Evolutionary conservation across 2,329 filamentous ascomycete genomes (phyloP).

Genomic region (Penicillium sp.): DNA sequence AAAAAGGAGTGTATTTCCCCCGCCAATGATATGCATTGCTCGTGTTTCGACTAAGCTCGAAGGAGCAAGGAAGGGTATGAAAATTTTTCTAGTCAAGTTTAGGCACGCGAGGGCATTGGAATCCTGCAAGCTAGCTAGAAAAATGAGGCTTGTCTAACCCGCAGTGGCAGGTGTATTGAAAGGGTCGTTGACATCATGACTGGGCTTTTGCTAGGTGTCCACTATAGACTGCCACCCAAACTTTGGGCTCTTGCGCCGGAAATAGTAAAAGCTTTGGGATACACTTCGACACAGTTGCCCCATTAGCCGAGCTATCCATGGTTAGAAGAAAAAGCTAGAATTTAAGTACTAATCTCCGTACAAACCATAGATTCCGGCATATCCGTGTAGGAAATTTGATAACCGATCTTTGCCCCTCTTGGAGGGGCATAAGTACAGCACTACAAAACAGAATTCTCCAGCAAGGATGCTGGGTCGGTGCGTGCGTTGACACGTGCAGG

Average conservation of each 20-base stretch:
- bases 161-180: not conserved
- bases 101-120: not conserved
- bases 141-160: not conserved
- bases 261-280: not conserved
- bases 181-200: conserved; percentile 24
- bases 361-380: not conserved
- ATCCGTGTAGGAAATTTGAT: not conserved
- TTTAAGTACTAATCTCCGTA: too few species aligned
- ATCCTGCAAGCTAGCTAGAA: not conserved
- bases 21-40: conserved; percentile 12
- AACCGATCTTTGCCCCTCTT: conserved; percentile 1
- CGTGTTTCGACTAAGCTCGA: conserved; percentile 11
- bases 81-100: not conserved
- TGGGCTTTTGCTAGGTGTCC: not conserved
- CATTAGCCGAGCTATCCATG: not conserved
- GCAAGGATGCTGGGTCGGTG: conserved; percentile 11
- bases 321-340: not conserved
- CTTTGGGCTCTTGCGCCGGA: not conserved
- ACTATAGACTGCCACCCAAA: not conserved
- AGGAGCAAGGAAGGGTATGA: not conserved
- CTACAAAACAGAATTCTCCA: not conserved
- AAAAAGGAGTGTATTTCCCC: conserved; percentile 3
- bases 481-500: conserved; percentile 18
- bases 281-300: not conserved
- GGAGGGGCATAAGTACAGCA: not conserved